These are phyloP conservation scores for Thelonectria olida DNA, from an alignment of 2,329 filamentous ascomycete genomes.

Conservation along the genomic window DNA sequence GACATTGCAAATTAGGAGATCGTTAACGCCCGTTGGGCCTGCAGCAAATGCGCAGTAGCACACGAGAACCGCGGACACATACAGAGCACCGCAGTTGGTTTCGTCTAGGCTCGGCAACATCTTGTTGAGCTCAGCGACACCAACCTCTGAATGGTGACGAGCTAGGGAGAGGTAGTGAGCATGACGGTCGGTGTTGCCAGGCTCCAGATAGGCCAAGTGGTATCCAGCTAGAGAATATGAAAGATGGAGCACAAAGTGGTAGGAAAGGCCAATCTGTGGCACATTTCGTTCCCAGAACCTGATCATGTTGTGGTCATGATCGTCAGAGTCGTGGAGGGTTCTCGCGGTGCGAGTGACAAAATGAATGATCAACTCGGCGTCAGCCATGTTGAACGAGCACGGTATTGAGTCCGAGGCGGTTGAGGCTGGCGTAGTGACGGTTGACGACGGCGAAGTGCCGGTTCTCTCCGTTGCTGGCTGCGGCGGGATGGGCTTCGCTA, in stretches of 20 bases:
- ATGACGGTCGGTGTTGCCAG: conserved; percentile 29
- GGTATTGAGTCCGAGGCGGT: conserved; percentile 30
- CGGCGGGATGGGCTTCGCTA: conserved; percentile 32
- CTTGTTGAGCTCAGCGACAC: conserved; percentile 39
- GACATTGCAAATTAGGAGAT: conserved; percentile 41
- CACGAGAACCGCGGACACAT: conserved; percentile 40
- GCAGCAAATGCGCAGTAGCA: conserved; percentile 45
- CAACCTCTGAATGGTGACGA: conserved; percentile 37
- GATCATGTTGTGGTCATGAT: conserved; percentile 29
- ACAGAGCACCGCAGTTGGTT: conserved; percentile 42
- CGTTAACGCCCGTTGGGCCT: conserved; percentile 39
- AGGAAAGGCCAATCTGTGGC: conserved; percentile 39
- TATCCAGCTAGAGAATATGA: conserved; percentile 40
- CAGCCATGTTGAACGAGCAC: conserved; percentile 38
- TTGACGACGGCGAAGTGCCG: conserved; percentile 36
- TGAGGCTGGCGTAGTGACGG: conserved; percentile 32
- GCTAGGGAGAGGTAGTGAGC: conserved; percentile 32
- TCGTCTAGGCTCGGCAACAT: conserved; percentile 35
- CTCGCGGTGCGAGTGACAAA: conserved; percentile 38
- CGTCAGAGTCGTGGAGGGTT: conserved; percentile 33
- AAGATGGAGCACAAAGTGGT: conserved; percentile 43
- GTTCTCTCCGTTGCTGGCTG: conserved; percentile 29
- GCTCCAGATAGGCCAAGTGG: conserved; percentile 36
- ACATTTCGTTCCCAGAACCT: conserved; percentile 43
- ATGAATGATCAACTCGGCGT: conserved; percentile 44